These are phyloP conservation scores for Penicillium desertorum DNA, from an alignment of 495 filamentous ascomycete genomes.

Conservation along the genomic window DNA sequence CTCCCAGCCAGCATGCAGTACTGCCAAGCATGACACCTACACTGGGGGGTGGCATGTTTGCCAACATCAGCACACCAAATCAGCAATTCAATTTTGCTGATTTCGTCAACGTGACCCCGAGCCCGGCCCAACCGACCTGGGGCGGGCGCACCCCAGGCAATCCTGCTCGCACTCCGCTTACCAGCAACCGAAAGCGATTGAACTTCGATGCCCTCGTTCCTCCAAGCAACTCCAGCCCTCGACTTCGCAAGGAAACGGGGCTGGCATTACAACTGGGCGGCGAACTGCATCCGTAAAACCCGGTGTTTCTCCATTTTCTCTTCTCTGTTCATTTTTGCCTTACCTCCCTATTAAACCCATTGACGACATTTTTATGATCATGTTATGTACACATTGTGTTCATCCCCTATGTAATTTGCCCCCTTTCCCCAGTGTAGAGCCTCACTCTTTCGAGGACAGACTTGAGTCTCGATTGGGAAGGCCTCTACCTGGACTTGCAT, in stretches of 20 bases:
- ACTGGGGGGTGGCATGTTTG: constrained; percentile 61
- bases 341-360: constrained; percentile 13
- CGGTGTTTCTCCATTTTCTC: constrained; percentile 5
- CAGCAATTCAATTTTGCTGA: constrained; percentile 91
- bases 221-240: constrained; percentile 44
- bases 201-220: constrained; percentile 68
- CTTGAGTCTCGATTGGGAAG: background rate
- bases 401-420: constrained; percentile 26
- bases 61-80: constrained; percentile 56
- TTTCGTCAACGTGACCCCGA: constrained; percentile 95
- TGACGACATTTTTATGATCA: constrained; percentile 41
- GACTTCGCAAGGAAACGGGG: constrained; percentile 33
- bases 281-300: constrained; percentile 40
- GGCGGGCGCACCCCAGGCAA: constrained; percentile 58
- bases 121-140: constrained; percentile 84
- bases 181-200: constrained; percentile 55
- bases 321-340: constrained; percentile 26
- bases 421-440: background rate
- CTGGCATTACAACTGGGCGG: constrained; percentile 46
- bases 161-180: constrained; percentile 59
- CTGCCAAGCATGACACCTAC: constrained; percentile 69
- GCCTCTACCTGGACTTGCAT: constrained; percentile 2
- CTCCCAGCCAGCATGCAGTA: constrained; percentile 73
- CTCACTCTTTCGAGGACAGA: background rate
- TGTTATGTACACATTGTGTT: constrained; percentile 24